Percentiles rank a stretch among this genome's conserved stretches.
phyloP scores from a whole-genome alignment of 2,329 filamentous ascomycete species.

The Talaromyces sp. region DNA sequence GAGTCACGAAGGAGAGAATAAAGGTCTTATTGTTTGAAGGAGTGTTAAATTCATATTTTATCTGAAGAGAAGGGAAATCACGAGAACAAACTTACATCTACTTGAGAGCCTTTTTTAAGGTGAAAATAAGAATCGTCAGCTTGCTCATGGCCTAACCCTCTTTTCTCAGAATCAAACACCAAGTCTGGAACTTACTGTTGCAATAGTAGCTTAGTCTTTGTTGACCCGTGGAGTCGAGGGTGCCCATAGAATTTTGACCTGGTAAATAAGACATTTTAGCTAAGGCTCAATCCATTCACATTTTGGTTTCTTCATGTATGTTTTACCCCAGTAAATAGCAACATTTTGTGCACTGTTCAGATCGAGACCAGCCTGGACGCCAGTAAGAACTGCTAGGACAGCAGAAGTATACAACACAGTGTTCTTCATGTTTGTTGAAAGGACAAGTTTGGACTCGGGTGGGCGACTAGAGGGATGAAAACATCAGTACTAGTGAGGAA shows the following conservation, averaged over 20 bases:
- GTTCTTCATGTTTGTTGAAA: slow-evolving; percentile 8
- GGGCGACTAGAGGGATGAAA: neutral
- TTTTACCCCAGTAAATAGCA: slow-evolving; percentile 59
- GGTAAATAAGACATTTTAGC: neutral
- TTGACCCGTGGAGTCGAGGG: slow-evolving; percentile 47
- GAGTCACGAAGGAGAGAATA: slow-evolving; percentile 58
- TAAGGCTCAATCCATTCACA: neutral
- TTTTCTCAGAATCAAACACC: neutral
- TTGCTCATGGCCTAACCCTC: neutral
- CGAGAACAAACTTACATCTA: slow-evolving; percentile 5
- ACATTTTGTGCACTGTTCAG: slow-evolving; percentile 48
- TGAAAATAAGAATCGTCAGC: neutral
- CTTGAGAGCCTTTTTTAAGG: neutral
- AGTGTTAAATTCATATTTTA: slow-evolving; percentile 4
- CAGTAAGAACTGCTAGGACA: slow-evolving; percentile 17
- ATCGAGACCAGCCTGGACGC: slow-evolving; percentile 38
- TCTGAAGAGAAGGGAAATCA: neutral
- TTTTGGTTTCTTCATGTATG: neutral
- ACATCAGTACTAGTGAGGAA: neutral
- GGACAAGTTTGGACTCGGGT: neutral
- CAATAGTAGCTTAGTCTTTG: slow-evolving; percentile 56
- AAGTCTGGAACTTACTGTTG: slow-evolving; percentile 18
- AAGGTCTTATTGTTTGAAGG: slow-evolving; percentile 54
- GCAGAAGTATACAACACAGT: slow-evolving; percentile 3
- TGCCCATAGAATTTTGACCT: slow-evolving; percentile 56